A percentile compares a stretch with the other conserved stretches of the same genome.
phyloP scores from a whole-genome alignment of 768 basidiomycete species.

The Chalciporus sphaerocephalus region DNA sequence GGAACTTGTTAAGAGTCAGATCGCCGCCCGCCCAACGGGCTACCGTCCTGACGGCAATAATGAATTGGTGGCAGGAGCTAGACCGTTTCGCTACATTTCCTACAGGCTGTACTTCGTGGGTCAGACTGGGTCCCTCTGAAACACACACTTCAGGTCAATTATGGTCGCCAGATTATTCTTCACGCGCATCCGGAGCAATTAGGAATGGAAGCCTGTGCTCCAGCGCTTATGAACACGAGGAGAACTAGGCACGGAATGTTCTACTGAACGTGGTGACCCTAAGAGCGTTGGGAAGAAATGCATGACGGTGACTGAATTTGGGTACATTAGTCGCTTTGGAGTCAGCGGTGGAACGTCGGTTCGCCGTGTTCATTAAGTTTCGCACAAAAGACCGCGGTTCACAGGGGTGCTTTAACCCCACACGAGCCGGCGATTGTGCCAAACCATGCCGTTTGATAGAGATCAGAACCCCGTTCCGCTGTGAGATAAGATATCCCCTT shows the following conservation, averaged over 20 bases:
- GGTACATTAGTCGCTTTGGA: background rate
- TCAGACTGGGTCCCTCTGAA: slow-evolving; percentile 2
- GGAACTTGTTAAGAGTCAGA: slow-evolving; percentile 22
- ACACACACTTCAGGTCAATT: background rate
- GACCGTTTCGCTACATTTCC: background rate
- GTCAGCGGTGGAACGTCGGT: background rate
- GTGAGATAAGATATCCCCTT: slow-evolving; percentile 4
- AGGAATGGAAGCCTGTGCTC: background rate
- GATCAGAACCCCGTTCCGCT: slow-evolving; percentile 10
- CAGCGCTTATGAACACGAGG: background rate
- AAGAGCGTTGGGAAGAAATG: background rate
- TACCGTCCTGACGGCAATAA: background rate
- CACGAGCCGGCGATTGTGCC: background rate
- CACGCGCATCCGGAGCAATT: background rate
- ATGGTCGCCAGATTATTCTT: background rate
- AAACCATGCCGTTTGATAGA: background rate
- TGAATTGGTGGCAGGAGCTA: background rate
- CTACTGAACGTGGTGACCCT: background rate
- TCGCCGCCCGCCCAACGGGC: slow-evolving; percentile 3
- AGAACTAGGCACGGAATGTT: background rate
- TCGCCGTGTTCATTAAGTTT: background rate
- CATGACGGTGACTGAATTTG: background rate
- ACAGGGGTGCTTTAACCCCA: background rate
- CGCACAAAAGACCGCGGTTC: background rate
- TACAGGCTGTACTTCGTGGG: slow-evolving; percentile 3